Evolutionary conservation across 2,329 filamentous ascomycete species (phyloP).

Genomic region (Akanthomyces muscarius): DNA sequence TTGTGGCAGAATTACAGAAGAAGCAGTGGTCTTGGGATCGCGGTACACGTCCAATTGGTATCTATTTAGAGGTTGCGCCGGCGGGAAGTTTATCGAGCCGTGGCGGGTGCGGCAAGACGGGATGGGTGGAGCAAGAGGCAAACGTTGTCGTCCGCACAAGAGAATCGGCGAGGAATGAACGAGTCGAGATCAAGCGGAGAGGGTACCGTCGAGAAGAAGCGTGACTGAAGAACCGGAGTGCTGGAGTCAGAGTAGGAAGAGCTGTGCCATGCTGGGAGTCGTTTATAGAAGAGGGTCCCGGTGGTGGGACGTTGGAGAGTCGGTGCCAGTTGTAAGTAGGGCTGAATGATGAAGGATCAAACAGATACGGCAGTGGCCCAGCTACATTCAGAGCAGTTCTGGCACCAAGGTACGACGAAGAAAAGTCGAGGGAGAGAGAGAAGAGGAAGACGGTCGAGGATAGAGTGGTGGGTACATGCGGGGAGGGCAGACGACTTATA

Average conservation of each 20-base stretch:
- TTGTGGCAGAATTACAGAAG: neutral
- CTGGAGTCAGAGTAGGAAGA: neutral
- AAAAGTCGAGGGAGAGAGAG: neutral
- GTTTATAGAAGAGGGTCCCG: neutral
- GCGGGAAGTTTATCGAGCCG: neutral
- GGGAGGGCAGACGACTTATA: slow-evolving; percentile 17
- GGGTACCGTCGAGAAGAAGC: neutral
- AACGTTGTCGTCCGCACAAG: neutral
- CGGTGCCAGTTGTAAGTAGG: neutral
- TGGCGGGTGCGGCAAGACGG: neutral
- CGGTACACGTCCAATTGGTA: neutral
- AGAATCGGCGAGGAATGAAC: neutral
- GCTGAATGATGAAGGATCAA: slow-evolving; percentile 10
- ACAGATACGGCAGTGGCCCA: neutral
- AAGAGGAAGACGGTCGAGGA: slow-evolving; percentile 2
- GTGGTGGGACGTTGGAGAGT: neutral
- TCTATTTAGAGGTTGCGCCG: neutral
- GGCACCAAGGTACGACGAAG: neutral
- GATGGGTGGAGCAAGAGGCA: neutral
- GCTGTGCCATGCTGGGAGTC: slow-evolving; percentile 3
- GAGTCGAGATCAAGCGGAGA: neutral
- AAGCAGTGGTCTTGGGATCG: neutral
- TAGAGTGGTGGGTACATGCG: slow-evolving; percentile 17
- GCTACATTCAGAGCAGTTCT: neutral
- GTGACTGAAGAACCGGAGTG: neutral